These are phyloP conservation scores for Penstemon barbatus DNA, from an alignment of 257 asterid species.

Conservation along the genomic window DNA sequence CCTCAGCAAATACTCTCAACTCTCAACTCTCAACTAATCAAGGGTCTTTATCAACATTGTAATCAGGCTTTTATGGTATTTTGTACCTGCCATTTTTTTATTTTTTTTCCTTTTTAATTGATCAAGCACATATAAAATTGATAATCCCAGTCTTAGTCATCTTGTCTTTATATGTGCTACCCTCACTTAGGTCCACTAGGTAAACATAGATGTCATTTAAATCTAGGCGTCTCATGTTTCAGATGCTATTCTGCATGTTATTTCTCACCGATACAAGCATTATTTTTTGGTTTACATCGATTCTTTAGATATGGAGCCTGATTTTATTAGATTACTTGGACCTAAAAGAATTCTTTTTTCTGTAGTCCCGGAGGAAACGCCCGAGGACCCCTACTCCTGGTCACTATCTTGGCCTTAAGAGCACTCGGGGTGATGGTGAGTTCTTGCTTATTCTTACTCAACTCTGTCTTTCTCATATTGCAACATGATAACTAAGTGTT, in stretches of 20 bases:
- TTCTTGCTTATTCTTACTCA: constrained; percentile 6
- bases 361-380: constrained; percentile 68
- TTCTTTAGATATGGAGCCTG: constrained; percentile 16
- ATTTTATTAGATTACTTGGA: constrained; percentile 20
- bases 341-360: constrained; percentile 26
- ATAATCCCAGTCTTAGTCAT: constrained; percentile 25
- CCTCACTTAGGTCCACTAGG: constrained; percentile 23
- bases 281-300: background rate
- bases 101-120: constrained; percentile 28
- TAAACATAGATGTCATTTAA: constrained; percentile 14
- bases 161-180: constrained; percentile 23
- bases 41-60: constrained; percentile 90
- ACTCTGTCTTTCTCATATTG: background rate
- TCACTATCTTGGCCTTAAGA: constrained; percentile 93
- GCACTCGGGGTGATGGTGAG: constrained; percentile 81
- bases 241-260: background rate
- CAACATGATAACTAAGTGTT: background rate
- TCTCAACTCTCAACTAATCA: constrained; percentile 91
- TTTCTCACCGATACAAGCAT: background rate
- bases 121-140: constrained; percentile 23
- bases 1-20: constrained; percentile 90
- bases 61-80: constrained; percentile 94
- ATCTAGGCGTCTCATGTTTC: background rate
- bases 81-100: constrained; percentile 56
- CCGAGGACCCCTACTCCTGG: constrained; percentile 95